Percentiles rank a stretch among this genome's conserved stretches.
These are phyloP conservation scores for Coemansia sp. DNA, from an alignment of 192 early-diverging fungal species.

Conservation along the genomic window DNA sequence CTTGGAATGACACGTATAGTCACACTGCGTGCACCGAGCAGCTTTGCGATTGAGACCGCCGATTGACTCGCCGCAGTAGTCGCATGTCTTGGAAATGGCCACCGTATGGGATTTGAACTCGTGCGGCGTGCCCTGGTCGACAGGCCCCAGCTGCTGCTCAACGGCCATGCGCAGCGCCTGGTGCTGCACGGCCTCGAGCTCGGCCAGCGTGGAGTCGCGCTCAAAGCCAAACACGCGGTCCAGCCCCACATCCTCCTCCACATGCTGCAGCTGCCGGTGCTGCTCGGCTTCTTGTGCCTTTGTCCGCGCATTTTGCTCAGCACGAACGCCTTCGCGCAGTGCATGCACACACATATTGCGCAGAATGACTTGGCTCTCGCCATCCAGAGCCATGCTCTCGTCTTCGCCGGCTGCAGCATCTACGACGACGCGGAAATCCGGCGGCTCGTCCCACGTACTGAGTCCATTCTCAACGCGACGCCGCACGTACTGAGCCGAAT, in stretches of 20 bases:
- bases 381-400: constrained; percentile 24
- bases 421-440: constrained; percentile 48
- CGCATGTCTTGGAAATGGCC: constrained; percentile 45
- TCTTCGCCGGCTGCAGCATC: constrained; percentile 39
- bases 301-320: constrained; percentile 26
- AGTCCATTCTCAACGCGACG: constrained; percentile 25
- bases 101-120: constrained; percentile 43
- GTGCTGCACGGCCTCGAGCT: constrained; percentile 45
- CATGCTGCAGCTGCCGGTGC: constrained; percentile 12
- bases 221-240: constrained; percentile 21
- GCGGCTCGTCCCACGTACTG: constrained; percentile 49
- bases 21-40: constrained; percentile 34
- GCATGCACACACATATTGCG: constrained; percentile 42
- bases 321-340: constrained; percentile 12
- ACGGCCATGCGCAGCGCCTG: constrained; percentile 30
- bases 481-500: constrained; percentile 34
- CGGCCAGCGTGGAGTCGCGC: constrained; percentile 31
- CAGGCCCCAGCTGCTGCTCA: constrained; percentile 38
- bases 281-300: constrained; percentile 23
- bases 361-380: constrained; percentile 45
- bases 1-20: constrained; percentile 45
- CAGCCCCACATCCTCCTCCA: constrained; percentile 12
- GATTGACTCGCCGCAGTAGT: constrained; percentile 49
- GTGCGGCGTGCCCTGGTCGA: constrained; percentile 38
- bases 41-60: constrained; percentile 47